phyloP scores from a whole-genome alignment of 2,329 filamentous ascomycete species.

The Dryadomyces quercivorus region DNA sequence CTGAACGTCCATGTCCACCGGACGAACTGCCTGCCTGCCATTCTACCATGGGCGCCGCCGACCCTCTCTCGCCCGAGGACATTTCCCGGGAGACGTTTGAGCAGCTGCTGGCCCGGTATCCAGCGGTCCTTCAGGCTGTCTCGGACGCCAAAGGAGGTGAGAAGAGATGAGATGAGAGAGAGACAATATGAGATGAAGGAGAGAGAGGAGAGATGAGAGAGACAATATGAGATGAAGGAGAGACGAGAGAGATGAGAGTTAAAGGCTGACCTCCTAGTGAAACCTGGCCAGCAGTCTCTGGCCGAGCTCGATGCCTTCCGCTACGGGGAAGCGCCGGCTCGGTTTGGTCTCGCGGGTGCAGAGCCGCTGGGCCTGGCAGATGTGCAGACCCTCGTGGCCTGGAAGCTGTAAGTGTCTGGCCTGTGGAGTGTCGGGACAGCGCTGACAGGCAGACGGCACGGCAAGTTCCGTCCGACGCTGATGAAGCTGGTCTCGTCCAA shows the following conservation, averaged over 20 bases:
- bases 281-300: conserved; percentile 37
- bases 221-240: too few relatives aligned
- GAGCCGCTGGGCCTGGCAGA: conserved; percentile 41
- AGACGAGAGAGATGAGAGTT: neutral
- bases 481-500: conserved; percentile 53
- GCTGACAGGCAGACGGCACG: conserved; percentile 31
- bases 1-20: neutral
- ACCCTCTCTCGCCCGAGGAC: neutral
- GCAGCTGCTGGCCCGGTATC: conserved; percentile 2
- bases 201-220: conserved; percentile 3
- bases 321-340: conserved; percentile 37
- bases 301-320: conserved; percentile 48
- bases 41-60: neutral
- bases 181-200: too few relatives aligned
- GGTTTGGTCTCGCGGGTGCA: conserved; percentile 26
- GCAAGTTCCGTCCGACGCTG: conserved; percentile 48
- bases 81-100: conserved; percentile 5
- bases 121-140: conserved; percentile 28
- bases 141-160: conserved; percentile 32
- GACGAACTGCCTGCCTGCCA: too few relatives aligned
- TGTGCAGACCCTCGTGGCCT: conserved; percentile 50
- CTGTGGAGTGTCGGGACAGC: neutral
- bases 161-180: conserved; percentile 24
- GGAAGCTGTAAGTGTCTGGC: conserved; percentile 50
- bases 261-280: conserved; percentile 21